A percentile compares a stretch with the other conserved stretches of the same genome.
Evolutionary conservation across 2,329 filamentous ascomycete genomes (phyloP).

Genomic region (Dactylellina haptotyla): DNA sequence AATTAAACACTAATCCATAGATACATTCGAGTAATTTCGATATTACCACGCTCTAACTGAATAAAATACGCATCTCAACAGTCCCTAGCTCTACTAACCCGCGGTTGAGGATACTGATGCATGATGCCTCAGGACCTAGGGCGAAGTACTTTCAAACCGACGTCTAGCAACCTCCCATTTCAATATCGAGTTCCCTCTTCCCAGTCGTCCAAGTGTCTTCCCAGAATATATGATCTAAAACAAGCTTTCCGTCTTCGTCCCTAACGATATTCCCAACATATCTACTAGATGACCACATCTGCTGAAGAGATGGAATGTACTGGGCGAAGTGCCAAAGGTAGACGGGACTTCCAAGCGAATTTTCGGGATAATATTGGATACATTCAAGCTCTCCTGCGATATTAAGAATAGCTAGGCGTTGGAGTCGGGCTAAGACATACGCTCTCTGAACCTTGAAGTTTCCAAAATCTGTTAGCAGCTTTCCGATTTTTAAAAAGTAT

Average conservation of each 20-base stretch:
- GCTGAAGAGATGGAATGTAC: slow-evolving; percentile 7
- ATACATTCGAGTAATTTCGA: too few relatives aligned
- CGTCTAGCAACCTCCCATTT: slow-evolving; percentile 18
- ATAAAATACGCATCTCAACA: too few relatives aligned
- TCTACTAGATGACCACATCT: slow-evolving; percentile 34
- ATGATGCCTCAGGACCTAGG: not conserved
- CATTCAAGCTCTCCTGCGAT: slow-evolving; percentile 5
- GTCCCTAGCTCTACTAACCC: not conserved
- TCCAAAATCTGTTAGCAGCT: slow-evolving; percentile 2
- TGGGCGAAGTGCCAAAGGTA: slow-evolving; percentile 31
- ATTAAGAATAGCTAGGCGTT: slow-evolving; percentile 13
- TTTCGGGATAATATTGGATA: not conserved
- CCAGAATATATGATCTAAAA: slow-evolving; percentile 7
- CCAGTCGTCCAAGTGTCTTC: slow-evolving; percentile 17
- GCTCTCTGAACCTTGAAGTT: slow-evolving; percentile 18
- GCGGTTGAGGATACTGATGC: not conserved
- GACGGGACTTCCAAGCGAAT: not conserved
- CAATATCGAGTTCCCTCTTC: slow-evolving; percentile 1
- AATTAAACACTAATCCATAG: too few relatives aligned
- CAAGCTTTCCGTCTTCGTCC: slow-evolving; percentile 4
- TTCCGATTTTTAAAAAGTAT: not conserved
- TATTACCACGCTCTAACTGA: too few relatives aligned
- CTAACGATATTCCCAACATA: slow-evolving; percentile 31
- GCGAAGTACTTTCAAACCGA: not conserved
- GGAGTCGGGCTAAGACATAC: slow-evolving; percentile 3